A percentile compares a stretch with the other conserved stretches of the same genome.
phyloP scores from a whole-genome alignment of 2,329 filamentous ascomycete species.

The Clonostachys chloroleuca region DNA sequence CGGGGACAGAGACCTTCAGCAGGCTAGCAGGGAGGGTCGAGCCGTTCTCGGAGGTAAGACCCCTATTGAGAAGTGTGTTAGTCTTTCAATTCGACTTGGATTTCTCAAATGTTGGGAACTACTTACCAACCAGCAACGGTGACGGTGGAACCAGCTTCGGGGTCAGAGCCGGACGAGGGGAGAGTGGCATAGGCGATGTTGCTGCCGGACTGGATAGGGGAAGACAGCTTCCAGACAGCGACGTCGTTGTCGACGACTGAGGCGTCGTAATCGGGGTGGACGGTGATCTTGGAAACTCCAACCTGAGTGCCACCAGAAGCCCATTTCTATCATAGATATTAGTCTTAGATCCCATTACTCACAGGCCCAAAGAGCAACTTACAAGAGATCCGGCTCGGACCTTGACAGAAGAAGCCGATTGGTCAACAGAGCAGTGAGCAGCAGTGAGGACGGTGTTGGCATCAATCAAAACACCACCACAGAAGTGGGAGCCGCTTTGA shows the following conservation, averaged over 20 bases:
- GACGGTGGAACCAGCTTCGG: background rate
- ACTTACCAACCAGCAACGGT: slow-evolving; percentile 4
- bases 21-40: slow-evolving; percentile 8
- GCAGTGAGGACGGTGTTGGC: slow-evolving; percentile 22
- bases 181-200: slow-evolving; percentile 2
- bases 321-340: background rate
- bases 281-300: slow-evolving; percentile 11
- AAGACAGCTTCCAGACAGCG: slow-evolving; percentile 20
- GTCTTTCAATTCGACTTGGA: slow-evolving; percentile 8
- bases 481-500: slow-evolving; percentile 11
- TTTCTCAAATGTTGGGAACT: background rate
- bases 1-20: slow-evolving; percentile 19
- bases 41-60: slow-evolving; percentile 9
- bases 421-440: slow-evolving; percentile 17
- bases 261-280: slow-evolving; percentile 14
- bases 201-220: slow-evolving; percentile 6
- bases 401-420: slow-evolving; percentile 7
- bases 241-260: slow-evolving; percentile 15
- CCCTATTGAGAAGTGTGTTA: slow-evolving; percentile 1
- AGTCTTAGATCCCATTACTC: background rate
- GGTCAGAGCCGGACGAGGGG: slow-evolving; percentile 2
- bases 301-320: slow-evolving; percentile 15
- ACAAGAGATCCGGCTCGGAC: slow-evolving; percentile 19
- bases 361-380: background rate
- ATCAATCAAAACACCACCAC: slow-evolving; percentile 20